A percentile compares a stretch with the other conserved stretches of the same genome.
Conservation (phyloP, 495 filamentous ascomycete genomes). For the Pyrenopolyporus hunteri region DNA sequence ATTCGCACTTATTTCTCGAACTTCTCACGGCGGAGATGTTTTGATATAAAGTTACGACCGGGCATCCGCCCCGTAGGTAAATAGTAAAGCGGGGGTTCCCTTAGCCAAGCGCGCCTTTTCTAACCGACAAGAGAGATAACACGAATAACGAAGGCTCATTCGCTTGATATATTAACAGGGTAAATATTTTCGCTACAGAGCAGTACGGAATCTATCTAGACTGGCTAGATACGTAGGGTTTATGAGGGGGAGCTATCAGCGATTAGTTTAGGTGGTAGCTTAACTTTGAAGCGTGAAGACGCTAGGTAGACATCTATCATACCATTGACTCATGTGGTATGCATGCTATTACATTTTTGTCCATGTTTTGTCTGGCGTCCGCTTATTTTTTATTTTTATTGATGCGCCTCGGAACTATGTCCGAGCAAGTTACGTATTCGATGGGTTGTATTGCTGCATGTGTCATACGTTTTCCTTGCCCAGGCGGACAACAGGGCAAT, state of each 20-base stretch:
- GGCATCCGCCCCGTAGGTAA: too few species aligned
- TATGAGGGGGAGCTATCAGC: not conserved
- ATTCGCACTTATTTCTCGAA: not conserved
- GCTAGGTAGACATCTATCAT: too few species aligned
- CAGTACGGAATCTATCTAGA: conserved; percentile 30
- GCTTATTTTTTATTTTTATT: too few species aligned
- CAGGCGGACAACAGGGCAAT: not conserved
- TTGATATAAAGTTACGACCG: too few species aligned
- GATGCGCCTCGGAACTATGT: not conserved
- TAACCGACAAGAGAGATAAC: conserved; percentile 14
- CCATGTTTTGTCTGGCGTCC: too few species aligned
- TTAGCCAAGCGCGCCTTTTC: too few species aligned
- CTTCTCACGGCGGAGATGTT: not conserved
- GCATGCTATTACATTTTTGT: too few species aligned
- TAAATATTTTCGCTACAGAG: conserved; percentile 12
- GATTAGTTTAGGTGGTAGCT: not conserved
- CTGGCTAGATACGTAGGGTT: conserved; percentile 19
- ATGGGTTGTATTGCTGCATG: not conserved
- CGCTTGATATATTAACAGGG: conserved; percentile 2
- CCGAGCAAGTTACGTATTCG: not conserved
- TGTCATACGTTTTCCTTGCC: not conserved
- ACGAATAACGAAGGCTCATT: not conserved
- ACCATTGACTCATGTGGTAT: too few species aligned
- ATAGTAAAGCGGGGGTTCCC: too few species aligned
- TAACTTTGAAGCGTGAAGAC: too few species aligned